These are phyloP conservation scores for Boletus tomentosulus DNA, from an alignment of 768 basidiomycete species.

Conservation along the genomic window DNA sequence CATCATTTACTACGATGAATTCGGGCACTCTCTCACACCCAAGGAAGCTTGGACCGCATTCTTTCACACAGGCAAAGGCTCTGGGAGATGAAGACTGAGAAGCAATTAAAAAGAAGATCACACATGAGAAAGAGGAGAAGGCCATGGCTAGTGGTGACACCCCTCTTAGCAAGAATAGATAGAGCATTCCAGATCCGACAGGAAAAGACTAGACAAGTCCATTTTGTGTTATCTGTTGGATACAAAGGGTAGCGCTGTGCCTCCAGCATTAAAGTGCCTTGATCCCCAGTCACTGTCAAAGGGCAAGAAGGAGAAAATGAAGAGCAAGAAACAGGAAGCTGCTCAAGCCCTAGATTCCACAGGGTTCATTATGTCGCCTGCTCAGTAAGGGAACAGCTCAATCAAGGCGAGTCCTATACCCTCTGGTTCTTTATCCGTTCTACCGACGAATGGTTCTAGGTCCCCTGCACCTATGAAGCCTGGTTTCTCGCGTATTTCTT, in stretches of 20 bases:
- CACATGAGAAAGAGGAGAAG: conserved; percentile 92
- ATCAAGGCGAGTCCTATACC: conserved; percentile 42
- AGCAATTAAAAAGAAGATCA: conserved; percentile 93
- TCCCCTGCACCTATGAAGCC: conserved; percentile 63
- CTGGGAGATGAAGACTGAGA: conserved; percentile 96
- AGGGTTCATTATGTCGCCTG: conserved; percentile 73
- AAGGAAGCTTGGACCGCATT: conserved; percentile 99
- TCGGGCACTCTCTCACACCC: conserved; percentile 78
- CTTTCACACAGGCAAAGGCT: conserved; percentile 97
- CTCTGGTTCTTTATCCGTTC: conserved; percentile 32
- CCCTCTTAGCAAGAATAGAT: conserved; percentile 91
- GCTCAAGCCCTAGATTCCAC: conserved; percentile 44
- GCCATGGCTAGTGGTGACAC: conserved; percentile 96
- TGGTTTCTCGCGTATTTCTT: conserved; percentile 74
- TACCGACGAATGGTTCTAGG: conserved; percentile 35
- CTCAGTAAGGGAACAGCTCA: conserved; percentile 45
- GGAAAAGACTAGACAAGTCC: conserved; percentile 91
- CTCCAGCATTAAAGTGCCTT: conserved; percentile 78
- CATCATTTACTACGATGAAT: conserved; percentile 95
- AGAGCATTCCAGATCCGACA: conserved; percentile 90
- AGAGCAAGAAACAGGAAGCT: conserved; percentile 72
- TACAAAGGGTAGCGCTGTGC: conserved; percentile 93
- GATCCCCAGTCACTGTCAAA: conserved; percentile 79
- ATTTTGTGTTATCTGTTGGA: conserved; percentile 92
- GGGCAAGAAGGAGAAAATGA: conserved; percentile 77